These are phyloP conservation scores for Cystofilobasidium macerans DNA, from an alignment of 768 basidiomycete species.

Conservation along the genomic window DNA sequence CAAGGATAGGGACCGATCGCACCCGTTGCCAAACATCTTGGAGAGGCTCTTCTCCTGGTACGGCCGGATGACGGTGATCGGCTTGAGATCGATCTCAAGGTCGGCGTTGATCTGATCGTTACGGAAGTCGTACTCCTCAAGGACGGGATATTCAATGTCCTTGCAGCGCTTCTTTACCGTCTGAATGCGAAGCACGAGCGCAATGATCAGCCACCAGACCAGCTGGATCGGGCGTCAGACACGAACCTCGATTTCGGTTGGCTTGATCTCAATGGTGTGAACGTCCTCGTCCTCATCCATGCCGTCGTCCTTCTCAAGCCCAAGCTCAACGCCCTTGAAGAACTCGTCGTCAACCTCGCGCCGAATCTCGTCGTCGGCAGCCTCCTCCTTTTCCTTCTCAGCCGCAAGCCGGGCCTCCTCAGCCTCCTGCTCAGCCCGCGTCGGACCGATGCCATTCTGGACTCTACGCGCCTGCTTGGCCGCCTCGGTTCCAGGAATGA, in stretches of 20 bases:
- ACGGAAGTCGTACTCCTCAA: conserved; percentile 98
- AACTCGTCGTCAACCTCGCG: conserved; percentile 26
- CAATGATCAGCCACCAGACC: background rate
- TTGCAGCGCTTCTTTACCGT: conserved; percentile 94
- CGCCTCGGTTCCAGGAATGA: conserved; percentile 76
- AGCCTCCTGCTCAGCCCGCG: background rate
- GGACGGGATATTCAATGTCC: conserved; percentile 92
- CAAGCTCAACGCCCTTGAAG: conserved; percentile 24
- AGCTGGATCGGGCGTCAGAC: background rate
- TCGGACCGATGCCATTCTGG: conserved; percentile 37
- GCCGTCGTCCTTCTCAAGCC: conserved; percentile 51
- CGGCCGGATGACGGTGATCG: conserved; percentile 89
- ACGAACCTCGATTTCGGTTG: conserved; percentile 79
- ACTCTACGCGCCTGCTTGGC: conserved; percentile 36
- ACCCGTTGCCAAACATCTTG: conserved; percentile 99
- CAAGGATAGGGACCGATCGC: conserved; percentile 30
- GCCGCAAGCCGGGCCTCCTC: background rate
- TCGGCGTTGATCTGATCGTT: conserved; percentile 94
- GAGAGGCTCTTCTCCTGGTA: conserved; percentile 97
- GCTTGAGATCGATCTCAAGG: conserved; percentile 96
- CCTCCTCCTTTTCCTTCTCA: conserved; percentile 45
- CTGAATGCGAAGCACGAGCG: conserved; percentile 39
- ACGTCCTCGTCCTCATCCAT: conserved; percentile 97
- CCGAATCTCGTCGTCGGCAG: background rate
- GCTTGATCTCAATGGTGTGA: conserved; percentile 91